phyloP scores from a whole-genome alignment of 1,139 yeast species.

The Suhomyces bribrorum region DNA sequence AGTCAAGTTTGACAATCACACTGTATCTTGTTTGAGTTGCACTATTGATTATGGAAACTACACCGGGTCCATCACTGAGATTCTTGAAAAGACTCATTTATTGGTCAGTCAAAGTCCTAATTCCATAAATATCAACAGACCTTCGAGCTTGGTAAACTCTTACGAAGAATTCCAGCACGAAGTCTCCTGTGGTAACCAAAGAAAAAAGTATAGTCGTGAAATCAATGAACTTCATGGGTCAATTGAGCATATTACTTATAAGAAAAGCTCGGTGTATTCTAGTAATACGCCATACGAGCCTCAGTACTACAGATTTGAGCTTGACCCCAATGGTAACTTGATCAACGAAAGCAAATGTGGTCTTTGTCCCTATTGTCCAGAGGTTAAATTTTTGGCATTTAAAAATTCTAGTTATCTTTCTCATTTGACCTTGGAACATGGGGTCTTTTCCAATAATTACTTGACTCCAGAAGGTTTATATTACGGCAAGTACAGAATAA shows the following conservation, averaged over 20 bases:
- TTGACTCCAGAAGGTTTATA: conserved; percentile 26
- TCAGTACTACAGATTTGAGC: conserved; percentile 29
- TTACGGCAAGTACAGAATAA: conserved; percentile 17
- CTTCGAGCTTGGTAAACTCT: no score
- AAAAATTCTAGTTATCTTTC: conserved; percentile 37
- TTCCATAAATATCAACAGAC: no score
- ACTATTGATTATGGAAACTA: conserved; percentile 12
- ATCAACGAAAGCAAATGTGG: conserved; percentile 31
- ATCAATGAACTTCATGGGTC: conserved; percentile 11
- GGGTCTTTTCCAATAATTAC: conserved; percentile 33
- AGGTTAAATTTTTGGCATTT: conserved; percentile 32
- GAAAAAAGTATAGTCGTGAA: conserved; percentile 11
- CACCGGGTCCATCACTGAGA: conserved; percentile 9
- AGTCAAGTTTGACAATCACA: conserved; percentile 3
- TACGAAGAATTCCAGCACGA: neutral
- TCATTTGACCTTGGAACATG: conserved; percentile 38
- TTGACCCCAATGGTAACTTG: conserved; percentile 19
- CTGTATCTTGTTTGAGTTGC: conserved; percentile 12
- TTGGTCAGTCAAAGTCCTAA: conserved; percentile 6
- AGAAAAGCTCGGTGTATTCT: conserved; percentile 20
- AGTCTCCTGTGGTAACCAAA: conserved; percentile 9
- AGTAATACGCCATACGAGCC: conserved; percentile 30
- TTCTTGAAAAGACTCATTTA: conserved; percentile 1
- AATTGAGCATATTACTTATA: conserved; percentile 21
- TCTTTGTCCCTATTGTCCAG: conserved; percentile 34